Evolutionary conservation across 495 filamentous ascomycete genomes (phyloP).

Genomic region (Penicillium lividum): DNA sequence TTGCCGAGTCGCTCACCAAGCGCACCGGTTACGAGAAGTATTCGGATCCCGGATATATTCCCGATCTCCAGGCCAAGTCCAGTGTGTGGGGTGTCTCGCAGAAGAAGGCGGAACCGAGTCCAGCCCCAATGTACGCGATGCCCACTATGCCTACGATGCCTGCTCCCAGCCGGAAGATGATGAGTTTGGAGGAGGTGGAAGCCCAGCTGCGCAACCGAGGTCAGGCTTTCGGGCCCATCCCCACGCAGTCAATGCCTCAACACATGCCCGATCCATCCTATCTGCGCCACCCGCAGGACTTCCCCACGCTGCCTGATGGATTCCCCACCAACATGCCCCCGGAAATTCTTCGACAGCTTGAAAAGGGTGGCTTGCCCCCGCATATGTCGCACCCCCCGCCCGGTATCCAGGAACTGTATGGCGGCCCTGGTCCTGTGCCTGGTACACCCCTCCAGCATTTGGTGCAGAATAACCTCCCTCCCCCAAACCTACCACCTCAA

Average conservation of each 20-base stretch:
- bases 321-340: slow-evolving; percentile 38
- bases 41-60: slow-evolving; percentile 69
- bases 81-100: slow-evolving; percentile 84
- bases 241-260: slow-evolving; percentile 39
- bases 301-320: slow-evolving; percentile 41
- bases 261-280: slow-evolving; percentile 34
- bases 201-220: slow-evolving; percentile 80
- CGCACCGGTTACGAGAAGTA: slow-evolving; percentile 89
- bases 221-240: slow-evolving; percentile 43
- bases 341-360: slow-evolving; percentile 55
- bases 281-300: slow-evolving; percentile 45
- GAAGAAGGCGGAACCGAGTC: slow-evolving; percentile 44
- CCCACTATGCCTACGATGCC: slow-evolving; percentile 8
- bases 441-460: slow-evolving; percentile 42
- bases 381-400: slow-evolving; percentile 52
- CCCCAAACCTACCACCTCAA: slow-evolving; percentile 34
- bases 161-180: slow-evolving; percentile 60
- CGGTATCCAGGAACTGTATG: slow-evolving; percentile 46
- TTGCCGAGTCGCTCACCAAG: slow-evolving; percentile 45
- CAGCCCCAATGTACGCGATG: slow-evolving; percentile 9
- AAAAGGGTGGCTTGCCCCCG: slow-evolving; percentile 42
- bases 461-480: slow-evolving; percentile 43
- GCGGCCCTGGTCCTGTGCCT: slow-evolving; percentile 44
- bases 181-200: slow-evolving; percentile 97
- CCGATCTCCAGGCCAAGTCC: slow-evolving; percentile 88